Conservation (phyloP, 495 filamentous ascomycete genomes). For the Penicillium tannophilum region DNA sequence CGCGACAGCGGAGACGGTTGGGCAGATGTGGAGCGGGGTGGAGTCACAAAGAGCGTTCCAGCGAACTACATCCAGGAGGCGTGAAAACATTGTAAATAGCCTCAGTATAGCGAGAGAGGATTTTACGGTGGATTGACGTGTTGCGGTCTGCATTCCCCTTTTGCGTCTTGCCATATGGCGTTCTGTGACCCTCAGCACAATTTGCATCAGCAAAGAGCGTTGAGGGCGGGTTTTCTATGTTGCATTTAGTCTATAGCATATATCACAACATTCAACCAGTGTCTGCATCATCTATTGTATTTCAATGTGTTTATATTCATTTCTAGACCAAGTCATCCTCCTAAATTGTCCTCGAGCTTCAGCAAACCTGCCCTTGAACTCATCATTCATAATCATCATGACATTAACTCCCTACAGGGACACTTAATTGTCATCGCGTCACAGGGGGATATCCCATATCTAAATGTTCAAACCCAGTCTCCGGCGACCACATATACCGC, state of each 20-base stretch:
- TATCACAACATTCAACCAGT: not conserved
- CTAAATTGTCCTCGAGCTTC: not conserved
- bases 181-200: constrained; percentile 18
- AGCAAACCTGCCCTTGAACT: too few relatives aligned
- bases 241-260: constrained; percentile 3
- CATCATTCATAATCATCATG: constrained; percentile 12
- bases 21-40: constrained; percentile 92
- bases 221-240: constrained; percentile 10
- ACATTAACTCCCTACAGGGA: constrained; percentile 10
- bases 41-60: constrained; percentile 88
- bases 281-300: not conserved
- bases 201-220: constrained; percentile 30
- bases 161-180: not conserved
- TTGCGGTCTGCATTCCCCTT: constrained; percentile 12
- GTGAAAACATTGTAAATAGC: constrained; percentile 20
- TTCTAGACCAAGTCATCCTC: not conserved
- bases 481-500: constrained; percentile 34
- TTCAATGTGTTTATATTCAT: not conserved
- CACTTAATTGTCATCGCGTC: constrained; percentile 23
- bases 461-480: constrained; percentile 33
- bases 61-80: constrained; percentile 89
- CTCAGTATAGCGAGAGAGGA: constrained; percentile 9
- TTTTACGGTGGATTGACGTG: constrained; percentile 1
- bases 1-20: constrained; percentile 90
- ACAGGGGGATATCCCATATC: constrained; percentile 23